Evolutionary conservation across 176 grass and related monocot genomes (phyloP).

Genomic region (Ensete ventricosum): DNA sequence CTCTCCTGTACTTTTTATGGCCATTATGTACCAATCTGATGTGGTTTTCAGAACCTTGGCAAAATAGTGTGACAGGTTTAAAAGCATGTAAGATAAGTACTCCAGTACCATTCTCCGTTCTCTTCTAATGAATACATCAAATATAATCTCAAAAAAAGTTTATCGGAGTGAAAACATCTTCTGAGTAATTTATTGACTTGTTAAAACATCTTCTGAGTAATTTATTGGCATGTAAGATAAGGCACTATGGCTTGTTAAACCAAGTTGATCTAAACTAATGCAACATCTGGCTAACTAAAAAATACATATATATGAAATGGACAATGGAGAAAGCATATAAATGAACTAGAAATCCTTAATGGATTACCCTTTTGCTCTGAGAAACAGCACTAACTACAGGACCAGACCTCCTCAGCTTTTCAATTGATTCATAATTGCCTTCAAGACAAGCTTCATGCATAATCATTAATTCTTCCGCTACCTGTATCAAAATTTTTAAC

Average conservation of each 20-base stretch:
- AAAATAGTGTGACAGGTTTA: too few species aligned
- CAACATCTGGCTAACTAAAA: not conserved
- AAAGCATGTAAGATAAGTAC: too few species aligned
- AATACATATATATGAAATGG: not conserved
- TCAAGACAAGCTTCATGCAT: conserved; percentile 75
- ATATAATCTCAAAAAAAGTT: too few species aligned
- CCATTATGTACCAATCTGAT: too few species aligned
- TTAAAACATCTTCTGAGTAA: too few species aligned
- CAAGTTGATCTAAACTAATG: not conserved
- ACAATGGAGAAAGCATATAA: not conserved
- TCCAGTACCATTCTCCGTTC: too few species aligned
- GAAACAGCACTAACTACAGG: conserved; percentile 49
- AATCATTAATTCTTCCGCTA: conserved; percentile 66
- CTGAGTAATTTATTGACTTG: too few species aligned
- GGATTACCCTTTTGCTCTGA: conserved; percentile 44
- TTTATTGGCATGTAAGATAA: too few species aligned
- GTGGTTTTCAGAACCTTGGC: too few species aligned
- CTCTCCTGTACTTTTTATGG: too few species aligned
- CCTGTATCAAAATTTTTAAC: conserved; percentile 23
- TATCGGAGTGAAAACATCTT: too few species aligned
- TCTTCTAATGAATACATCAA: too few species aligned
- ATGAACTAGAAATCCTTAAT: not conserved
- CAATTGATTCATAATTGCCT: conserved; percentile 49
- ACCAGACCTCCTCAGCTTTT: conserved; percentile 42
- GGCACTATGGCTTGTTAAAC: not conserved